Percentiles rank a stretch among this genome's conserved stretches.
These are phyloP conservation scores for Suillus cothurnatus DNA, from an alignment of 768 basidiomycete species.

Conservation along the genomic window DNA sequence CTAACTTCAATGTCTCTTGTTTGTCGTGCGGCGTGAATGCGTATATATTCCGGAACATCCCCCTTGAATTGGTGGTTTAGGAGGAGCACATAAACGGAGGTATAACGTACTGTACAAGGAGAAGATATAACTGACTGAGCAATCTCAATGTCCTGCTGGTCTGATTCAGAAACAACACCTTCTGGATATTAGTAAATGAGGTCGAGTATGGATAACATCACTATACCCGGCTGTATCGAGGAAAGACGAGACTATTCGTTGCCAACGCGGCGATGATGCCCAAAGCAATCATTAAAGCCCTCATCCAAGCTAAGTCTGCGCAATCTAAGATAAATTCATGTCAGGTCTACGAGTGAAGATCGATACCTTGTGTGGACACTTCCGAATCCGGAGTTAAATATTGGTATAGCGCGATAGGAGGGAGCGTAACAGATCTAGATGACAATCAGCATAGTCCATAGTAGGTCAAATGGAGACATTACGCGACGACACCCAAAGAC, in stretches of 20 bases:
- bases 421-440: slow-evolving; percentile 44
- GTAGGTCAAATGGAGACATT: slow-evolving; percentile 14
- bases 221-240: slow-evolving; percentile 47
- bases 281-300: slow-evolving; percentile 43
- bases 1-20: slow-evolving; percentile 40
- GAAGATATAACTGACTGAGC: slow-evolving; percentile 46
- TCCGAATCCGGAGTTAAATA: slow-evolving; percentile 31
- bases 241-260: slow-evolving; percentile 48
- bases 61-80: slow-evolving; percentile 27
- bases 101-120: slow-evolving; percentile 40
- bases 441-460: background rate
- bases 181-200: slow-evolving; percentile 5
- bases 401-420: slow-evolving; percentile 39
- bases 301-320: slow-evolving; percentile 41
- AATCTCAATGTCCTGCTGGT: slow-evolving; percentile 40
- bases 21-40: slow-evolving; percentile 30
- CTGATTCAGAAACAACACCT: slow-evolving; percentile 46
- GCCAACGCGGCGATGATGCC: slow-evolving; percentile 48
- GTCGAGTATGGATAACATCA: background rate
- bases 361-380: slow-evolving; percentile 33
- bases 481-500: slow-evolving; percentile 48
- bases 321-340: background rate
- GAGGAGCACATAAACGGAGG: background rate
- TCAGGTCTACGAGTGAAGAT: background rate
- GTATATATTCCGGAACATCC: slow-evolving; percentile 35